Evolutionary conservation across 2,329 filamentous ascomycete genomes (phyloP), one percentile per base, ranked within the genome.

Genomic region (Xylaria sp.): DNA sequence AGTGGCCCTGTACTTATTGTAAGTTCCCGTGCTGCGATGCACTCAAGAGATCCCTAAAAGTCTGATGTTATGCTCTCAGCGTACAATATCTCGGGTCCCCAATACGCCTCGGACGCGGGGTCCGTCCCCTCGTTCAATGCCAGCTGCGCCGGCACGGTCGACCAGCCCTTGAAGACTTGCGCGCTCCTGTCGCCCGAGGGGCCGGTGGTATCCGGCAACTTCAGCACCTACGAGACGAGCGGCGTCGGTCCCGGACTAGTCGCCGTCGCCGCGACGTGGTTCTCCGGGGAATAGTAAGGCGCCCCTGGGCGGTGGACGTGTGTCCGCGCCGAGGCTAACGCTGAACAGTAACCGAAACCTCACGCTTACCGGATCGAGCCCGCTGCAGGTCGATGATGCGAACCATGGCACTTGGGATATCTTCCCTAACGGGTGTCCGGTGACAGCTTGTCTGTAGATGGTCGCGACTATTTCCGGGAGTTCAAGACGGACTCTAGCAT

Each of bases 181-280:
- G 29, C 51, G 6, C 37, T 57, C 17, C 48, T 11, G 49, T 39
- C 13, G 43, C 21, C 44, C 8, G 5, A 19, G 19, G 16, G 41
- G 6, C 39, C 48, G n/a, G 37, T 26, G 16, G 34, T 61, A 4
- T 41, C 47, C 17, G 60, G 60, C n/a, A 62, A 62, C 42, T 61
- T 62, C 37, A 62, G 60, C 53, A 54, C 60, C 7, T 62, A 24
- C 18, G 57, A 62, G 51, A 59, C 55, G 19, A 62, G 60, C 40
- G 60, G 60, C 20, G 60, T 61, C 8, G 60, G 60, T 0, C 40
- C n/a, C 2, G 60, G 60, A 13, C 20, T 61, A 38, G 55, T 62
- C 11, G 49, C 49, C 20, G 42, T 62, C 34, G 39, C 44, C 2
- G 55, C 47, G 9, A 45, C 39, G n/a, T 62, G 55, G 55, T 9